phyloP scores from a whole-genome alignment of 345 rosid species.

The Triadica sebifera region DNA sequence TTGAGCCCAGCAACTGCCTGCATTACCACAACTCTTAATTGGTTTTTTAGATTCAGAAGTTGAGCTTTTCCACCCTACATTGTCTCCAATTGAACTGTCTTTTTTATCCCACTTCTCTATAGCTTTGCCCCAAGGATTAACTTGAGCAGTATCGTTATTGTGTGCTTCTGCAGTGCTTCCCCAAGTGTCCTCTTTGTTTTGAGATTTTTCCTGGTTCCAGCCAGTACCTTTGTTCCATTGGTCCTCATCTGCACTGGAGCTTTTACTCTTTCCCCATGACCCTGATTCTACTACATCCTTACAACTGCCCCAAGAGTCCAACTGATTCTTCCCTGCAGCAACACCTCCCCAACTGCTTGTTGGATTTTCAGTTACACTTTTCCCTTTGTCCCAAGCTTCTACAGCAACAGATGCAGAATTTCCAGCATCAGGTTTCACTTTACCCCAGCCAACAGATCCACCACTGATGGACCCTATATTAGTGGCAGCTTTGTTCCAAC shows the following conservation, averaged over 20 bases:
- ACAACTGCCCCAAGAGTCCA: slow-evolving; percentile 27
- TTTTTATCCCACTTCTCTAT: slow-evolving; percentile 12
- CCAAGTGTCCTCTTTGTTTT: slow-evolving; percentile 17
- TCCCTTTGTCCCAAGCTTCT: slow-evolving; percentile 40
- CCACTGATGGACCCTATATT: slow-evolving; percentile 32
- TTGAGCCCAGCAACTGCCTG: slow-evolving; percentile 12
- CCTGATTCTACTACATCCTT: slow-evolving; percentile 24
- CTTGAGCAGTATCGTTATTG: slow-evolving; percentile 6
- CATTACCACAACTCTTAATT: too few species aligned
- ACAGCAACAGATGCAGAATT: slow-evolving; percentile 35
- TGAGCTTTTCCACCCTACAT: slow-evolving; percentile 22
- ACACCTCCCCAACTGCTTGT: slow-evolving; percentile 27
- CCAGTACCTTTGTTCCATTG: slow-evolving; percentile 1
- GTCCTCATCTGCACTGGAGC: slow-evolving; percentile 8
- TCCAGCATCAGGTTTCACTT: slow-evolving; percentile 27
- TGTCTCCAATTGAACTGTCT: slow-evolving; percentile 18
- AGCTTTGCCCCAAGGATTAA: slow-evolving; percentile 23
- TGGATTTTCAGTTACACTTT: slow-evolving; percentile 17
- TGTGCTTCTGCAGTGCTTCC: slow-evolving; percentile 17
- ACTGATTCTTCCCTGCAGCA: slow-evolving; percentile 10
- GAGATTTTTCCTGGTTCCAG: slow-evolving; percentile 15
- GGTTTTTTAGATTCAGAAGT: slow-evolving; percentile 14
- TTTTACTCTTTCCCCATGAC: slow-evolving; percentile 23
- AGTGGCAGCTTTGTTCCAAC: slow-evolving; percentile 53
- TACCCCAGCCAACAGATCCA: slow-evolving; percentile 50